Evolutionary conservation across 2,329 filamentous ascomycete genomes (phyloP), one percentile per base, ranked within the genome.

Genomic region (Fusarium nelsonii): DNA sequence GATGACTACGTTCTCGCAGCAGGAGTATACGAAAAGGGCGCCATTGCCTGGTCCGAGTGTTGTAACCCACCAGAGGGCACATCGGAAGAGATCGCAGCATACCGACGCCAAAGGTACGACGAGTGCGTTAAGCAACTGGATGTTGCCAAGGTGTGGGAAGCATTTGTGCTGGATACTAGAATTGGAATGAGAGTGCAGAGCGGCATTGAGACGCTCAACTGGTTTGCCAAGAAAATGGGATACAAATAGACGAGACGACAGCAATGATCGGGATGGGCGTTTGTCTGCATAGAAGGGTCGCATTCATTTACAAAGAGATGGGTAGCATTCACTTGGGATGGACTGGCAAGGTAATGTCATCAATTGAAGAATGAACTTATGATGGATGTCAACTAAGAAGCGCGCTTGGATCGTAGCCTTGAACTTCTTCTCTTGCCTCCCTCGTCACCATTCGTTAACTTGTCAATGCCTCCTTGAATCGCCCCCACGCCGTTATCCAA

Each of bases 11-110:
- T 88, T 11, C 82, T 87, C 8, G 92, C 95, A 0, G 88, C 90
- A 1, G 93, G 92, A 2, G 85, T 93, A 70, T 97, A 97, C 78
- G 96, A 99, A 80, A 88, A 96, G 82, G 94, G 90, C 0, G 93
- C 92, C 9, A 88, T 92, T 56, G 82, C 90, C 2, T 99, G 95
- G 94, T 84, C 87, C 59, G 91, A 95, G 73, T 84, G 83, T 53
- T 84, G 81, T 70, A 76, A 80, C 32, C 78, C 82, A 4, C 77
- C 79, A 1, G 67, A 70, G 2, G 75, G 65, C 1, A 77, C 76
- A 8, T 41, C 63, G 0, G 74, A 79, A 20, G 77, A 79, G 8
- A 66, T 79, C 0, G 77, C 79, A 0, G 77, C 71, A 6, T 83
- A 80, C 69, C 80, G 82, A 16, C 78, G 75, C 26, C 76, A 82